Percentiles rank a stretch among this genome's conserved stretches.
Evolutionary conservation across 805 yeast species (phyloP).

Genomic region (Yamadazyma tumulicola): DNA sequence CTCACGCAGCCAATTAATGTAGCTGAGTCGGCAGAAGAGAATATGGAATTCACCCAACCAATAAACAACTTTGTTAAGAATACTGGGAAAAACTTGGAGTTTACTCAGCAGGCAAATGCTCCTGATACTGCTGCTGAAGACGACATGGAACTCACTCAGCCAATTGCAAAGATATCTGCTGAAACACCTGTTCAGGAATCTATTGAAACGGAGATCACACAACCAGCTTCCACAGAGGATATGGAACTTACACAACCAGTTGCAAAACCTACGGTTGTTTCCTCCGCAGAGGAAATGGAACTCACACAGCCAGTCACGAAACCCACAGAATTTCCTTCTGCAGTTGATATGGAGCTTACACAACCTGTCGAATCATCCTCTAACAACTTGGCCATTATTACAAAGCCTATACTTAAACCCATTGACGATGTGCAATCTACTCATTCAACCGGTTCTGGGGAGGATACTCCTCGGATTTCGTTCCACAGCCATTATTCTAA

Average conservation of each 20-base stretch:
- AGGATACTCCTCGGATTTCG: conserved; percentile 1
- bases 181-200: conserved; percentile 11
- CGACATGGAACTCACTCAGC: conserved; percentile 25
- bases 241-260: conserved; percentile 7
- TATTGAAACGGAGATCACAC: conserved; percentile 27
- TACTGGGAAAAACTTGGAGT: neutral
- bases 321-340: neutral
- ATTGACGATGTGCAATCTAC: conserved; percentile 13
- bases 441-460: conserved; percentile 4
- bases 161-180: conserved; percentile 4
- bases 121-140: conserved; percentile 9
- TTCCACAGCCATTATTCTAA: conserved; percentile 1
- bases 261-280: neutral
- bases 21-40: conserved; percentile 1
- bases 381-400: neutral
- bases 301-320: conserved; percentile 7
- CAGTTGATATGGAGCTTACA: conserved; percentile 12
- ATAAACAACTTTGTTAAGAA: neutral
- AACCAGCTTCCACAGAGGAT: neutral
- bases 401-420: conserved; percentile 1
- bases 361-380: conserved; percentile 6
- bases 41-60: conserved; percentile 12
- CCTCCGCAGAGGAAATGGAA: conserved; percentile 7
- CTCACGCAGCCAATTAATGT: conserved; percentile 13
- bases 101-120: neutral